Base-by-base conservation (phyloP, 2,329 filamentous ascomycete species). In the Rutstroemia sp. region DNA sequence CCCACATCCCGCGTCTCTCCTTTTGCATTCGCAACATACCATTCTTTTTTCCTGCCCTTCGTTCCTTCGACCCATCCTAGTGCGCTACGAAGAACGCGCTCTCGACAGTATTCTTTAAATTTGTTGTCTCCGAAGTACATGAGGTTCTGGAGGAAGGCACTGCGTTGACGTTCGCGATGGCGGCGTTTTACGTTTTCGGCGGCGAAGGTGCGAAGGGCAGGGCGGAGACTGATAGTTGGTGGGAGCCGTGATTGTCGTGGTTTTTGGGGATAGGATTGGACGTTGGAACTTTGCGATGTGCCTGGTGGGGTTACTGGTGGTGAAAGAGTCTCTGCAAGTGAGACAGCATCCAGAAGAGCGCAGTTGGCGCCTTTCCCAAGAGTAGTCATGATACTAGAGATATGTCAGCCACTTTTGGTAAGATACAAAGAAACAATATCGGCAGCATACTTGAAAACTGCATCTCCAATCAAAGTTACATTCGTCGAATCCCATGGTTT, bases 341-440 rank as follows among this genome's bases (percentile, higher is more conserved):
- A 61, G 9, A 65, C 47, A 2, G 65, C 64, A 38, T 67, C 65
- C n/a, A 66, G 61, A 9, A 67, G 47, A 2, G 65, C 65, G 49
- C 64, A 67, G 37, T 67, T 67, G 2, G 64, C 64, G 17, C 65
- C 65, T 52, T 65, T 66, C 2, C 63, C 61, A 12, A 67, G 56
- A 51, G 63, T 67, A 0, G 62, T 67, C 16, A 62, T 60, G 27
- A 67, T 67, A 48, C 64, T 66, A 34, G 16, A 51, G 16, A 10
- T 16, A 16, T 6, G 17, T 59, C 37, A 62, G 57, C 50, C 44
- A 45, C 4, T 12, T 34, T 10, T 12, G 30, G 16, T 21, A 39
- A 30, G 7, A 34, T 17, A 5, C 5, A 8, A 14, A 2, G 12
- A 5, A 27, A 9, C 4, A 19, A 25, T 30, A n/a, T 9, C 21